Percentiles rank a stretch among this genome's conserved stretches.
Evolutionary conservation across 306 rosid species (phyloP).

Genomic region (Fagus crenata): DNA sequence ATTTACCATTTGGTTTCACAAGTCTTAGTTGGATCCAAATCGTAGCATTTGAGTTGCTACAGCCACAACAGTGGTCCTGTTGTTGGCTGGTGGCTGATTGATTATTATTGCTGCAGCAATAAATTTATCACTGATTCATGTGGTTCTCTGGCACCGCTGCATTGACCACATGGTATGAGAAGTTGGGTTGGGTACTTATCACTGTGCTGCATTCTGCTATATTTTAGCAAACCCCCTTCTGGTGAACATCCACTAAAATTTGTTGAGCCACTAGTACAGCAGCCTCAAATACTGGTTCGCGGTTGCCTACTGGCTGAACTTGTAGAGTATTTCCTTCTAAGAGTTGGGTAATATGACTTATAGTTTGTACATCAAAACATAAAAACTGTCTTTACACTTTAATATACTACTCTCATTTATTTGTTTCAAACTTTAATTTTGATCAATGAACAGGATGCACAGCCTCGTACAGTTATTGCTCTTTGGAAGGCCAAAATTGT

Average conservation of each 20-base stretch:
- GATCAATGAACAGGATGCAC: constrained; percentile 17
- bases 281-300: not conserved
- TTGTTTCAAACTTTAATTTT: not conserved
- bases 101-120: not conserved
- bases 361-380: not conserved
- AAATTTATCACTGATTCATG: not conserved
- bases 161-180: not conserved
- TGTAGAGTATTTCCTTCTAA: not conserved
- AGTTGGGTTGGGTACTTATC: not conserved
- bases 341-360: not conserved
- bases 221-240: not conserved
- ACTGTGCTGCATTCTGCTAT: not conserved
- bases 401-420: not conserved
- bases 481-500: constrained; percentile 30
- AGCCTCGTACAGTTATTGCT: constrained; percentile 19
- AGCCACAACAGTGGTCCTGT: not conserved
- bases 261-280: not conserved
- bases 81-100: not conserved
- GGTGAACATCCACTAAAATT: not conserved
- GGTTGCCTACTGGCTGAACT: not conserved
- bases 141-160: not conserved
- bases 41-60: not conserved
- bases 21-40: not conserved
- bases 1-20: not conserved
- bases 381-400: not conserved